Evolutionary conservation across 2,329 filamentous ascomycete genomes (phyloP), one percentile per base, ranked within the genome.

Genomic region (Cytospora chrysosperma): DNA sequence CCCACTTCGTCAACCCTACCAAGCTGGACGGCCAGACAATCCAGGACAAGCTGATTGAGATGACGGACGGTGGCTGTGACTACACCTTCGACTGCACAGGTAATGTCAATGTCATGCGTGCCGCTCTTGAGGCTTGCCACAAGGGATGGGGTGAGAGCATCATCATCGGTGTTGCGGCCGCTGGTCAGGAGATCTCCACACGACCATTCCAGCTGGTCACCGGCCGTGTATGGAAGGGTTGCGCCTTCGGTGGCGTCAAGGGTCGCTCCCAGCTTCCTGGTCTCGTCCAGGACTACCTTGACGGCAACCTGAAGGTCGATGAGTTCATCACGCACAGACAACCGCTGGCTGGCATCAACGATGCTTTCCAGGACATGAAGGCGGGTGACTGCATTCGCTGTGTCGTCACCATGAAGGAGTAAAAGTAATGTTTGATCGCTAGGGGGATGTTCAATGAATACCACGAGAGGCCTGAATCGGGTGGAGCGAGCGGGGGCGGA

Each of bases 51-150:
- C 85, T 99, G 69, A 87, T 98, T 70, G 94, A 98, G 80, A 93
- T 98, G 90, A 99, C 95, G 1, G 95, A 98, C 73, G 95, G 95
- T 69, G 95, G 95, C 59, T 96, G 93, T 76, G 95, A 99, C 81
- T 98, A 97, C 83, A 99, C 95, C 54, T 99, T 99, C 75, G 95
- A 99, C 82, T 98, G 95, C 85, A 99, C 95, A 7, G 95, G 95
- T 65, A 98, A 98, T 74, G 93, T 97, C 57, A 86, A 88, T 70
- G 95, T 99, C 62, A 99, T 97, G 95, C 86, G 95, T 67, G 90
- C 92, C 60, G 95, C 95, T 49, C 88, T 99, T 64, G 94, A 99
- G 82, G 93, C 95, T 55, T 97, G 93, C 83, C 95, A 99, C 85
- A 99, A 99, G 87, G 95, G 95, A 57, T 99, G 95, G 95, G 95